Conservation (phyloP, 208 protist species). For the Crithidia fasciculata region DNA sequence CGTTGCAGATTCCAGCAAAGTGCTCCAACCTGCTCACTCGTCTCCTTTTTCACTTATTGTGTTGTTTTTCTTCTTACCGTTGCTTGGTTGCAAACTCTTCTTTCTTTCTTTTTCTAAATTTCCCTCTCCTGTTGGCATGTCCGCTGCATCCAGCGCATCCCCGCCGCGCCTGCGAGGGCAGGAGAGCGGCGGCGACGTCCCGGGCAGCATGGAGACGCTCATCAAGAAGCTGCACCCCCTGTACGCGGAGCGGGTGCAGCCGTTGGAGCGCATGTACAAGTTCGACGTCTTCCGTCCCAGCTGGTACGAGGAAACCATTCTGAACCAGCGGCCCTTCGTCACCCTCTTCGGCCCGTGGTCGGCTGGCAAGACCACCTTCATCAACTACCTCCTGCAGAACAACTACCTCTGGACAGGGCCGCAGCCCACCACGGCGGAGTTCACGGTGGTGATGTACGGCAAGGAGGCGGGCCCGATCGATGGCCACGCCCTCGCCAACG, state of each 20-base stretch:
- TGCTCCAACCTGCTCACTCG: background rate
- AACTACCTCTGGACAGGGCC: constrained; percentile 79
- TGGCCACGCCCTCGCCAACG: constrained; percentile 81
- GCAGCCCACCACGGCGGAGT: constrained; percentile 81
- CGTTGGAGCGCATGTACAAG: constrained; percentile 75
- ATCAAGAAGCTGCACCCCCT: constrained; percentile 52
- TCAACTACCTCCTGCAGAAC: constrained; percentile 80
- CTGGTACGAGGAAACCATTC: constrained; percentile 73
- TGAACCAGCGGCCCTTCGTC: constrained; percentile 67
- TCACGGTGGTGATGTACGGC: constrained; percentile 79
- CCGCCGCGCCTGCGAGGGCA: constrained; percentile 15
- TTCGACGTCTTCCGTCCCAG: constrained; percentile 62
- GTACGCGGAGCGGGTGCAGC: constrained; percentile 64
- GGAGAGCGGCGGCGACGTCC: constrained; percentile 40
- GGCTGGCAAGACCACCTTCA: constrained; percentile 80
- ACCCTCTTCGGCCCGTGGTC: constrained; percentile 85
- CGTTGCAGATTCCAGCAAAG: too few species aligned
- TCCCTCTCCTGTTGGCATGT: background rate
- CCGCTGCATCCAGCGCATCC: background rate
- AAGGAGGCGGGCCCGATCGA: constrained; percentile 70
- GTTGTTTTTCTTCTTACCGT: background rate
- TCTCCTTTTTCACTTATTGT: background rate
- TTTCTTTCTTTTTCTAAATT: background rate
- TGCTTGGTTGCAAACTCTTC: background rate
- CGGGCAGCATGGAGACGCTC: constrained; percentile 43